Evolutionary conservation across 331 rosid species (phyloP).

Genomic region (Quercus tomentella): DNA sequence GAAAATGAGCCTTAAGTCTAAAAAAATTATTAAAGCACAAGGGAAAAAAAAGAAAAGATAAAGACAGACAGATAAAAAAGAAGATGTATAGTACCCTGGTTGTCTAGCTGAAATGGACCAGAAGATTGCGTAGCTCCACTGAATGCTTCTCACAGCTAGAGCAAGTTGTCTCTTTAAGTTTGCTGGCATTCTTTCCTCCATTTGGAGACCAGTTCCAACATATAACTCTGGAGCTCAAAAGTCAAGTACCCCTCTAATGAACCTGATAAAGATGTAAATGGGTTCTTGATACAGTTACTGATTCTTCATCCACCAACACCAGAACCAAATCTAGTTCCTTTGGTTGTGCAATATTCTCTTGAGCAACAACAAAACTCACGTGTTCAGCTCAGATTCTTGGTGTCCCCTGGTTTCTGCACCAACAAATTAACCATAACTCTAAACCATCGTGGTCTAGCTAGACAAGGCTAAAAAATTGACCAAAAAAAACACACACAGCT

Average conservation of each 20-base stretch:
- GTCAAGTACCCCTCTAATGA: background rate
- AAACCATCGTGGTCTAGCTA: constrained; percentile 1
- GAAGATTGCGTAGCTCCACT: constrained; percentile 85
- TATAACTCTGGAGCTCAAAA: constrained; percentile 19
- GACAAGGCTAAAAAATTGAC: constrained; percentile 9
- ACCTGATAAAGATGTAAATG: constrained; percentile 2
- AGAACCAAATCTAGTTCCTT: constrained; percentile 11
- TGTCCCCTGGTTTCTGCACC: constrained; percentile 4
- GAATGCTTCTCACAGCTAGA: constrained; percentile 76
- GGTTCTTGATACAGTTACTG: background rate
- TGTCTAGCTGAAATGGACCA: constrained; percentile 64
- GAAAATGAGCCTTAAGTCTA: background rate
- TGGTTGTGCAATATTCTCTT: background rate
- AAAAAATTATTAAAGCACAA: background rate
- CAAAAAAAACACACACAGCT: background rate
- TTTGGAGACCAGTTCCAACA: constrained; percentile 22
- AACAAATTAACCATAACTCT: constrained; percentile 5
- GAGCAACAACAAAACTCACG: background rate
- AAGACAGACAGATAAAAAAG: background rate
- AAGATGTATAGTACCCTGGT: constrained; percentile 48
- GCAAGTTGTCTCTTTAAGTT: constrained; percentile 74
- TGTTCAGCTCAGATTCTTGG: constrained; percentile 6
- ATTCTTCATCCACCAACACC: constrained; percentile 15
- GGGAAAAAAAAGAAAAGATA: background rate
- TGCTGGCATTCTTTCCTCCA: constrained; percentile 34